Evolutionary conservation across 75 land plant species (phyloP).

Genomic region (Adiantum capillusveneris): DNA sequence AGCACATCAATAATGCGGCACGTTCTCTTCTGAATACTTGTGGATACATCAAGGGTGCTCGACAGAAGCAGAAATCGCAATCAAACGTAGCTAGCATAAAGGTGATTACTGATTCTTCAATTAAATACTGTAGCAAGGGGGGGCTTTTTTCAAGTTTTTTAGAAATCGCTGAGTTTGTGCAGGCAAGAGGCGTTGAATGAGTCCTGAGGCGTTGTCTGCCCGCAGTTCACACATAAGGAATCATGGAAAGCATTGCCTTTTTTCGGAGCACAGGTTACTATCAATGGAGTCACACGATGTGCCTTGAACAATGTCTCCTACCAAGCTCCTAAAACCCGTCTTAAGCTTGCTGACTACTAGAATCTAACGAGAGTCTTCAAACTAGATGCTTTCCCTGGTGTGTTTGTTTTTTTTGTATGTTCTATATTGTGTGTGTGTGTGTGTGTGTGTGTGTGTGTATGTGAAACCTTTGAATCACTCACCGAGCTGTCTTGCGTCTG

Average conservation of each 20-base stretch:
- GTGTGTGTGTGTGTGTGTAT: no score
- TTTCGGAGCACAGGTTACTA: slow-evolving; percentile 36
- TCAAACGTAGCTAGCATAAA: neutral
- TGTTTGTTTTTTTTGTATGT: no score
- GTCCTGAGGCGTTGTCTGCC: neutral
- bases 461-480: slow-evolving; percentile 44
- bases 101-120: neutral
- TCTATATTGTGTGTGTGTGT: no score
- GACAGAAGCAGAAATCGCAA: slow-evolving; percentile 2
- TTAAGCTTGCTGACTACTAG: slow-evolving; percentile 71
- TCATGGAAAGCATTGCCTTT: no score
- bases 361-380: slow-evolving; percentile 51
- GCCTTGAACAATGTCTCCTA: slow-evolving; percentile 71
- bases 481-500: slow-evolving; percentile 50
- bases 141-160: no score
- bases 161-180: no score
- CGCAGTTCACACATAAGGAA: no score
- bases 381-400: slow-evolving; percentile 63
- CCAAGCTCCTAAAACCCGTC: slow-evolving; percentile 56
- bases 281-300: slow-evolving; percentile 47
- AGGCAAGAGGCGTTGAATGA: no score
- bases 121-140: no score
- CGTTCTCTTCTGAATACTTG: slow-evolving; percentile 26
- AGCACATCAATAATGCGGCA: slow-evolving; percentile 44
- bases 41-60: slow-evolving; percentile 28